Conservation (phyloP, 352 stramenopile species). For the Globisporangium heterothallicum region DNA sequence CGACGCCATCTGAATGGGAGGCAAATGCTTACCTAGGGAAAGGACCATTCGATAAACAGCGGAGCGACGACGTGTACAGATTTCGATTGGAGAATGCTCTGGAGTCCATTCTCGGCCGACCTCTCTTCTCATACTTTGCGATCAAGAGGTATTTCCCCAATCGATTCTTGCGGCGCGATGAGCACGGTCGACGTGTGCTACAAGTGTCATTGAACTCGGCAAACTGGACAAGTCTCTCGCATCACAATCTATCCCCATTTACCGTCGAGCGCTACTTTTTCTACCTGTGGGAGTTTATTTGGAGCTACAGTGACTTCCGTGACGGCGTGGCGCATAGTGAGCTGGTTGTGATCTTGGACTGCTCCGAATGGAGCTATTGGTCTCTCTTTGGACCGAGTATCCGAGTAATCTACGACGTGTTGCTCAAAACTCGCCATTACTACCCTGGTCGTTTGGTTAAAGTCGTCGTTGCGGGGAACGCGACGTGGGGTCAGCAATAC, state of each 20-base stretch:
- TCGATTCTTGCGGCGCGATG: slow-evolving; percentile 20
- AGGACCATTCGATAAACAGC: not conserved
- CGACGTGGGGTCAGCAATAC: slow-evolving; percentile 5
- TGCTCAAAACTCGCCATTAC: slow-evolving; percentile 19
- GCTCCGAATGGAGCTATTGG: slow-evolving; percentile 20
- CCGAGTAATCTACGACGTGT: slow-evolving; percentile 18
- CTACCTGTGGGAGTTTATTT: slow-evolving; percentile 46
- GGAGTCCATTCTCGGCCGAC: slow-evolving; percentile 29
- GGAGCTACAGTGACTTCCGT: slow-evolving; percentile 32
- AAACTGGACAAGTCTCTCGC: slow-evolving; percentile 14
- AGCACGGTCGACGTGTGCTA: slow-evolving; percentile 19
- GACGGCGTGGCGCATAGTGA: slow-evolving; percentile 23
- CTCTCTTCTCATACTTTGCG: slow-evolving; percentile 26
- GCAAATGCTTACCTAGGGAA: not conserved
- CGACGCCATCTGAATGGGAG: not conserved
- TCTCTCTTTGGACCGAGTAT: slow-evolving; percentile 20
- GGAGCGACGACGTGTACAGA: slow-evolving; percentile 15
- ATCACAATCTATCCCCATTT: slow-evolving; percentile 24
- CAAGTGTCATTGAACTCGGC: slow-evolving; percentile 18
- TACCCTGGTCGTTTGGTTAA: slow-evolving; percentile 23
- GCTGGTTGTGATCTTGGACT: slow-evolving; percentile 29
- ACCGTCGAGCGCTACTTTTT: slow-evolving; percentile 30
- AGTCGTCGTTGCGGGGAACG: slow-evolving; percentile 17
- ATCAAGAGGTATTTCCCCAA: slow-evolving; percentile 33
- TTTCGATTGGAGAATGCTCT: slow-evolving; percentile 35